Percentiles rank a stretch among this genome's conserved stretches.
These are phyloP conservation scores for Phytophthora sp. DNA, from an alignment of 352 stramenopile genomes.

Conservation along the genomic window DNA sequence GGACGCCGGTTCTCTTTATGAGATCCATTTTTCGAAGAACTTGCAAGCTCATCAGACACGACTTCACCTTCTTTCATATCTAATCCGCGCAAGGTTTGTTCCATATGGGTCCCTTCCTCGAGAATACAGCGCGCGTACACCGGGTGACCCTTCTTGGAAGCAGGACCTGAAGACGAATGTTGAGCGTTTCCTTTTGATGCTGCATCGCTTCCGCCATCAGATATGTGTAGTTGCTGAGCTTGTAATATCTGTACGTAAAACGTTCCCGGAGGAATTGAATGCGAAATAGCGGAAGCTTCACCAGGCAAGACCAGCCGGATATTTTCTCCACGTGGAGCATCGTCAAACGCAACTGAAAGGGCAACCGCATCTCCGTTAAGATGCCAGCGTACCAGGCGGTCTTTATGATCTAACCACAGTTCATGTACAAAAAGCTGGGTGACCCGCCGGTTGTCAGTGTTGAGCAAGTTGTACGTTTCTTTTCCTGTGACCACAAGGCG, in stretches of 20 bases:
- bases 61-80: conserved; percentile 42
- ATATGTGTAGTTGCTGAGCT: conserved; percentile 64
- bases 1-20: conserved; percentile 49
- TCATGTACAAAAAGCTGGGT: conserved; percentile 89
- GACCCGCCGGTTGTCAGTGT: conserved; percentile 61
- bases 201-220: conserved; percentile 34
- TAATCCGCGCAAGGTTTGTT: conserved; percentile 76
- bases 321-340: conserved; percentile 66
- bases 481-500: conserved; percentile 83
- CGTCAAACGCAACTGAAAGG: conserved; percentile 82
- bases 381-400: conserved; percentile 84
- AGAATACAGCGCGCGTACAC: conserved; percentile 82
- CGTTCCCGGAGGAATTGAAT: conserved; percentile 74
- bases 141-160: conserved; percentile 55
- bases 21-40: conserved; percentile 13
- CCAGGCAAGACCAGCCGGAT: conserved; percentile 81
- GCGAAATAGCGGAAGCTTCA: conserved; percentile 73
- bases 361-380: conserved; percentile 84
- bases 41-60: conserved; percentile 30
- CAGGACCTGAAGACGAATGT: conserved; percentile 1
- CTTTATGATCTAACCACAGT: conserved; percentile 86
- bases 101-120: conserved; percentile 76
- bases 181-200: conserved; percentile 16
- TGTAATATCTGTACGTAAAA: conserved; percentile 86
- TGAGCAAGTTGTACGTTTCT: conserved; percentile 78